A percentile compares a stretch with the other conserved stretches of the same genome.
Evolutionary conservation across 129 eudicot genomes (phyloP).

Genomic region (Flaveria robusta): DNA sequence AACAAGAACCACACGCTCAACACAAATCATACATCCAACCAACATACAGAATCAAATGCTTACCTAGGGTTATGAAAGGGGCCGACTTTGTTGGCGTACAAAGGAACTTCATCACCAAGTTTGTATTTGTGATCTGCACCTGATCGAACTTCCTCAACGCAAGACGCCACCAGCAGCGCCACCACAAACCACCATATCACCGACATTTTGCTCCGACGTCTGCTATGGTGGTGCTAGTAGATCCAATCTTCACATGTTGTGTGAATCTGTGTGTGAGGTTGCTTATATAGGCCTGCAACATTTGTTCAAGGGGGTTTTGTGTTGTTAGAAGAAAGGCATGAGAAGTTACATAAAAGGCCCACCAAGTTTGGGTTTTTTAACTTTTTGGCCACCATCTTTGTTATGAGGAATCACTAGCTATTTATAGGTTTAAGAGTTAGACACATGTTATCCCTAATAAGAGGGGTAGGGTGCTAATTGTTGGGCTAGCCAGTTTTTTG

Average conservation of each 20-base stretch:
- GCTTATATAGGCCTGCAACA: constrained; percentile 17
- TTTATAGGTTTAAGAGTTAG: too few species aligned
- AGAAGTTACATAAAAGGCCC: constrained; percentile 15
- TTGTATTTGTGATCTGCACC: constrained; percentile 77
- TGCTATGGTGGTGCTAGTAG: constrained; percentile 14
- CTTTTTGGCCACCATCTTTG: background rate
- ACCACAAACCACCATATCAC: constrained; percentile 42
- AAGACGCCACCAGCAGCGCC: constrained; percentile 4
- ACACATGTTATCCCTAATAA: too few species aligned
- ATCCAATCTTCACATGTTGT: constrained; percentile 29
- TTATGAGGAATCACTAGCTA: too few species aligned
- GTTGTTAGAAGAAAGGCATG: background rate
- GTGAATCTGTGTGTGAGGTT: background rate
- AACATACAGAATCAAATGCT: background rate
- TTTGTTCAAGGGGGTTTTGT: constrained; percentile 22
- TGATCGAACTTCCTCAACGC: constrained; percentile 46
- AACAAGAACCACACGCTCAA: constrained; percentile 15
- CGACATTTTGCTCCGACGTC: constrained; percentile 24
- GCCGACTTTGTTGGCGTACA: constrained; percentile 88
- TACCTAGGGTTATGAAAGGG: constrained; percentile 96
- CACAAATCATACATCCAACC: constrained; percentile 20
- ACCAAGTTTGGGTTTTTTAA: background rate
- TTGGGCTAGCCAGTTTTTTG: too few species aligned
- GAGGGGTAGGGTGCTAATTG: too few species aligned
- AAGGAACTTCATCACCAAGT: constrained; percentile 69